Evolutionary conservation across 2,329 filamentous ascomycete species (phyloP).

Genomic region (Emergomyces orientalis): DNA sequence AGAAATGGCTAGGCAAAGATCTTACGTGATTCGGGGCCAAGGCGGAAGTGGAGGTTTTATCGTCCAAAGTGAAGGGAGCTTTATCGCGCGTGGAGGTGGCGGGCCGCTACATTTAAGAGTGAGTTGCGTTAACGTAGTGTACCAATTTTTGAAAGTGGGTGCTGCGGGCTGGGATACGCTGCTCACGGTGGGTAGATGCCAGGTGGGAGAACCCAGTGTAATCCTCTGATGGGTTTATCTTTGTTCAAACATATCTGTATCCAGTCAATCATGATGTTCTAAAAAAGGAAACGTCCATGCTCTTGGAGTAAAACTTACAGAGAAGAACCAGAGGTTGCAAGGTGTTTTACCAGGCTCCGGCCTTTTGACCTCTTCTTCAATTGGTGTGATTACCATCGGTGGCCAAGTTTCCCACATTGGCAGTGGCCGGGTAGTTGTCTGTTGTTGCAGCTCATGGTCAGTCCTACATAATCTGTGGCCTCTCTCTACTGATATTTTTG

Average conservation of each 20-base stretch:
- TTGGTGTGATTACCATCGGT: neutral
- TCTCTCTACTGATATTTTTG: neutral
- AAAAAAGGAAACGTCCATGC: no score
- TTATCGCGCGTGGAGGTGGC: neutral
- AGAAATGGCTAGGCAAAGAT: neutral
- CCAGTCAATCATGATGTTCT: neutral
- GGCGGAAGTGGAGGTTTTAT: constrained; percentile 4
- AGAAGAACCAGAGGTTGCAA: constrained; percentile 7
- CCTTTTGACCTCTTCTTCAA: constrained; percentile 4
- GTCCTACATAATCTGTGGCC: no score
- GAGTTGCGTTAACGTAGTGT: neutral
- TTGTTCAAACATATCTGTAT: neutral
- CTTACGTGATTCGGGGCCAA: constrained; percentile 5
- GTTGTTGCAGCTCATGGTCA: no score
- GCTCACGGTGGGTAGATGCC: constrained; percentile 4
- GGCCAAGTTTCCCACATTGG: constrained; percentile 2
- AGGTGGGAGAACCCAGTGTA: constrained; percentile 4
- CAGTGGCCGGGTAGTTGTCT: neutral
- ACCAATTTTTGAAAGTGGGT: no score
- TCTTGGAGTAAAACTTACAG: constrained; percentile 5
- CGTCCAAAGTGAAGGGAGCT: neutral
- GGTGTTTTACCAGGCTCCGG: constrained; percentile 3
- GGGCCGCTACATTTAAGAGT: neutral
- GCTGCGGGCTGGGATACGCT: neutral
- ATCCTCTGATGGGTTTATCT: neutral